Base-by-base conservation (phyloP, 352 stramenopile genomes). In the Thraustochytrium striatum region DNA sequence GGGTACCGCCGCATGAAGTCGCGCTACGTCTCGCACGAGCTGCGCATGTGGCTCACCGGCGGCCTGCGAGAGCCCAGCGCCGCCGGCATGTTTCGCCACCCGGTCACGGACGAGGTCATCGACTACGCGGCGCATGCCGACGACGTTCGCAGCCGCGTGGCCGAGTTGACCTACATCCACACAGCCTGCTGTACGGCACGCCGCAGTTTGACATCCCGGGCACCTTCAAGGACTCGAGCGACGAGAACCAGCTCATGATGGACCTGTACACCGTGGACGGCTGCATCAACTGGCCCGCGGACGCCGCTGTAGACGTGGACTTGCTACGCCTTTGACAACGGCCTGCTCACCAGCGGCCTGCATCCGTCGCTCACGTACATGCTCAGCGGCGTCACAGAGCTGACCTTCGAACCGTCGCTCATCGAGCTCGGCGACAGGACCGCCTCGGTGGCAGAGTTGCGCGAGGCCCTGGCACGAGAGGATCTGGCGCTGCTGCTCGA, bases 191-290 rank as follows among this genome's bases (percentile, higher is more conserved):
- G 1, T 75, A 75, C 32, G 65, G 65, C 32, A 16, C 8, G 8
- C 28, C 16, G 36, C 41, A 16, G 3, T 5, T 39, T 25, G 21
- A 50, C 7, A 3, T 70, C 1, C 9, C 11, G 0, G 59, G 59
- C 16, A 11, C 36, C 21, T 70, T 70, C 32, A 33, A 38, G 3
- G 59, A 70, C 25, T 2, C 59, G 1, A n/a, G n/a, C n/a, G 9
- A 47, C 13, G 41, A 1, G 3, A 52, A 1, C 36, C 35, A 70
- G 13, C n/a, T 16, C 7, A 19, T 75, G 21, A 58, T 75, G 52
- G 25, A 32, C 8, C 50, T 75, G 16, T 75, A 75, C 41, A 75
- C 65, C 44, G 50, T 8, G 0, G 52, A 75, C 32, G 65, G 65
- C 8, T 75, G 65, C 50, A 11, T 70, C 5, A 25, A 75, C 39